A percentile compares a stretch with the other conserved stretches of the same genome.
phyloP scores from a whole-genome alignment of 257 asterid species.

The Thymus quinquecostatus region DNA sequence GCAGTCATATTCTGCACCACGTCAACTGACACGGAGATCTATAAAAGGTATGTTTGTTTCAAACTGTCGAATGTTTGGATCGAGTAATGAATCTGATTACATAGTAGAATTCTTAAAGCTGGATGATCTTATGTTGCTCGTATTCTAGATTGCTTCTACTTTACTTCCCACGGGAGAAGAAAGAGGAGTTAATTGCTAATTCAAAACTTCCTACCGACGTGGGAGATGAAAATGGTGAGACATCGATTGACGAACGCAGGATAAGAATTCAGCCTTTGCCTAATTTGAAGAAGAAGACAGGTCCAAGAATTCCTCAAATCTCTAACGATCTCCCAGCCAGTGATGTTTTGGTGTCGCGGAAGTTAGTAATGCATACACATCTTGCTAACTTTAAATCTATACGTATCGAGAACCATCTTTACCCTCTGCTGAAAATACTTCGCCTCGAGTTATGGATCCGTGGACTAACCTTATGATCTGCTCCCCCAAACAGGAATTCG shows the following conservation, averaged over 20 bases:
- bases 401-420: conserved; percentile 13
- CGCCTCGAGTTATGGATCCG: background rate
- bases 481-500: conserved; percentile 56
- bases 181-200: conserved; percentile 75
- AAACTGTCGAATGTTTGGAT: conserved; percentile 11
- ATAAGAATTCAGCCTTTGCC: conserved; percentile 92
- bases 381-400: conserved; percentile 24
- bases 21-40: conserved; percentile 87
- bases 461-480: too few relatives aligned
- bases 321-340: conserved; percentile 58
- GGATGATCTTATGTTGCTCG: conserved; percentile 17
- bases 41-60: conserved; percentile 64
- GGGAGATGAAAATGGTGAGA: conserved; percentile 99
- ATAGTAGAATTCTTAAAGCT: conserved; percentile 25
- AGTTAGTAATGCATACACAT: conserved; percentile 47
- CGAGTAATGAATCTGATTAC: background rate
- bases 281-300: conserved; percentile 57
- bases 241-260: conserved; percentile 84
- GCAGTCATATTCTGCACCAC: conserved; percentile 83
- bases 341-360: conserved; percentile 64
- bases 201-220: conserved; percentile 94
- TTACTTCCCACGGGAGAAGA: conserved; percentile 90
- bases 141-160: conserved; percentile 85
- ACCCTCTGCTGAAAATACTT: background rate
- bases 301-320: conserved; percentile 48